Conservation (phyloP, 2,329 filamentous ascomycete species). For the Cytospora paraplurivora region DNA sequence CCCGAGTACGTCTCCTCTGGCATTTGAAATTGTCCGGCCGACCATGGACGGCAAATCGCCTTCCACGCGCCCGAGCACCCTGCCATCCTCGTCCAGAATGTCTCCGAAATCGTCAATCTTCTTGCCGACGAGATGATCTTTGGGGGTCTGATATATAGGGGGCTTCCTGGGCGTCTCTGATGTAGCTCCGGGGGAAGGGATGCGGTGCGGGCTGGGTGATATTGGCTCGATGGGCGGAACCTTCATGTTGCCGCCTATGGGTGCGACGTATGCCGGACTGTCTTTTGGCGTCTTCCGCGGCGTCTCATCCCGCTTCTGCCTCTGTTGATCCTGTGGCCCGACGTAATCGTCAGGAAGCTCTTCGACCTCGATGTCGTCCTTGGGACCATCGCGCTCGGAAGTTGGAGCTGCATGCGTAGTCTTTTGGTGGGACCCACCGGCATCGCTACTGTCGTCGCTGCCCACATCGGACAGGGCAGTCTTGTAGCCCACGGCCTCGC, state of each 20-base stretch:
- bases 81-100: constrained; percentile 52
- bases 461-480: constrained; percentile 16
- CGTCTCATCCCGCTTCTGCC: constrained; percentile 15
- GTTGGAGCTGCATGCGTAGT: constrained; percentile 2
- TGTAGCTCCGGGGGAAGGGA: constrained; percentile 9
- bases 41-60: constrained; percentile 60
- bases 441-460: constrained; percentile 7
- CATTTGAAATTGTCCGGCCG: constrained; percentile 48
- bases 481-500: constrained; percentile 9
- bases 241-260: constrained; percentile 41
- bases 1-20: constrained; percentile 50
- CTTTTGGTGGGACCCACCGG: not conserved
- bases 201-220: constrained; percentile 30
- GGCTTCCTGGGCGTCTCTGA: constrained; percentile 33
- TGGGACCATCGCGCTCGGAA: not conserved
- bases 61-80: constrained; percentile 53
- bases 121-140: constrained; percentile 46
- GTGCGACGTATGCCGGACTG: constrained; percentile 43
- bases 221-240: constrained; percentile 41
- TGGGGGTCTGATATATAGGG: constrained; percentile 34
- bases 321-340: not conserved
- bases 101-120: constrained; percentile 57
- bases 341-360: constrained; percentile 18
- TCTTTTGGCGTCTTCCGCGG: constrained; percentile 30
- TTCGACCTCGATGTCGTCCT: constrained; percentile 26